A percentile compares a stretch with the other conserved stretches of the same genome.
phyloP scores from a whole-genome alignment of 2,329 filamentous ascomycete species.

The Fusarium sp. region DNA sequence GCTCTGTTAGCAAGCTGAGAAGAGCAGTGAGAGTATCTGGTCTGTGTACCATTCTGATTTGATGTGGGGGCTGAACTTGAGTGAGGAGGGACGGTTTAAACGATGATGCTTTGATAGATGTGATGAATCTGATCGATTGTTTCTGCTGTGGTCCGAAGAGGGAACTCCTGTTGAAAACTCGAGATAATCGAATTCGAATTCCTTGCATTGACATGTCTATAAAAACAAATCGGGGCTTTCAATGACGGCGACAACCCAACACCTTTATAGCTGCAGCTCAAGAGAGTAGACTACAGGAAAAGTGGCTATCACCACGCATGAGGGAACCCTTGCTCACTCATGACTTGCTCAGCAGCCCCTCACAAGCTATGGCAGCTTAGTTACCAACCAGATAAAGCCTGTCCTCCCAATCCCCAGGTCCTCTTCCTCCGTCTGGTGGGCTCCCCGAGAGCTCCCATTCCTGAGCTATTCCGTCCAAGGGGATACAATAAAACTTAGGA shows the following conservation, averaged over 20 bases:
- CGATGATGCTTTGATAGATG: slow-evolving; percentile 11
- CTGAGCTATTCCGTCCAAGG: slow-evolving; percentile 5
- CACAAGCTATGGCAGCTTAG: slow-evolving; percentile 6
- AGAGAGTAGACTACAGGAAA: neutral
- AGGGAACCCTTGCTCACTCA: slow-evolving; percentile 31
- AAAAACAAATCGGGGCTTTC: slow-evolving; percentile 1
- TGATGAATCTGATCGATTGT: slow-evolving; percentile 11
- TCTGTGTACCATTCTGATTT: slow-evolving; percentile 40
- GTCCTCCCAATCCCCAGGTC: neutral
- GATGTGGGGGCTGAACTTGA: slow-evolving; percentile 6
- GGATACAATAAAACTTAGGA: too few relatives aligned
- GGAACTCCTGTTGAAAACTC: slow-evolving; percentile 16
- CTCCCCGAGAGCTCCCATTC: slow-evolving; percentile 9
- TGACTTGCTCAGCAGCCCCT: slow-evolving; percentile 40
- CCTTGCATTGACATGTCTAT: slow-evolving; percentile 34
- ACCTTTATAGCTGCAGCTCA: slow-evolving; percentile 35
- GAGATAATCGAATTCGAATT: slow-evolving; percentile 27
- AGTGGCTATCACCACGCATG: slow-evolving; percentile 18
- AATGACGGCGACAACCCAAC: slow-evolving; percentile 29
- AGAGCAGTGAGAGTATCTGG: neutral
- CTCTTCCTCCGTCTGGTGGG: neutral
- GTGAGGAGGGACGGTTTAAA: neutral
- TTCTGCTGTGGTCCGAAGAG: slow-evolving; percentile 5
- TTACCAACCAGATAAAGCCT: slow-evolving; percentile 11
- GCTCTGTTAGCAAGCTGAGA: slow-evolving; percentile 17